These are phyloP conservation scores for Melampsora americana DNA, from an alignment of 1,284 basidiomycete species.

Conservation along the genomic window DNA sequence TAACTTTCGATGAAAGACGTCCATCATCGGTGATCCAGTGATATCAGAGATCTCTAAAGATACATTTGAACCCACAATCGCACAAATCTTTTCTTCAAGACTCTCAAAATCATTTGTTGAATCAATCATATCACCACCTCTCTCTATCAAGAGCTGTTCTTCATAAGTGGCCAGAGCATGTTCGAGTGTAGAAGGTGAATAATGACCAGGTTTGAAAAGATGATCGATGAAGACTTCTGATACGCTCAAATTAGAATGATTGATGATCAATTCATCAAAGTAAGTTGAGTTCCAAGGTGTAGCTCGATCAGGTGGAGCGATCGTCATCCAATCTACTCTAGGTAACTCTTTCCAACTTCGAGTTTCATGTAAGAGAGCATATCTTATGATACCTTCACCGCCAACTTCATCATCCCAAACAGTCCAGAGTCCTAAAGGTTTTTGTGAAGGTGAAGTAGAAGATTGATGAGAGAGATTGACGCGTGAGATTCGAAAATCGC, in stretches of 20 bases:
- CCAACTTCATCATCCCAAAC: conserved; percentile 56
- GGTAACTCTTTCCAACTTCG: conserved; percentile 42
- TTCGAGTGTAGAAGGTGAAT: conserved; percentile 73
- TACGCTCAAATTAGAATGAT: conserved; percentile 56
- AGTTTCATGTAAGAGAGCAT: conserved; percentile 40
- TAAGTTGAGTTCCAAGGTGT: conserved; percentile 66
- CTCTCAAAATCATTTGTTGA: conserved; percentile 62
- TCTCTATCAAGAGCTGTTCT: conserved; percentile 57
- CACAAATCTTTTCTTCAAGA: conserved; percentile 70
- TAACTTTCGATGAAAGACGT: conserved; percentile 60
- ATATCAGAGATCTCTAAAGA: conserved; percentile 68
- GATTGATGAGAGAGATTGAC: conserved; percentile 17
- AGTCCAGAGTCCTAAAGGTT: conserved; percentile 56
- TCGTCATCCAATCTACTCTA: conserved; percentile 49
- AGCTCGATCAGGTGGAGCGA: conserved; percentile 64
- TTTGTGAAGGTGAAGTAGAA: conserved; percentile 22
- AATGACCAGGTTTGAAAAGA: conserved; percentile 78
- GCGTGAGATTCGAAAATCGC: conserved; percentile 41
- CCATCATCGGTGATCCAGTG: conserved; percentile 73
- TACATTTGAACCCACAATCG: conserved; percentile 81
- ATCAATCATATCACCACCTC: conserved; percentile 45
- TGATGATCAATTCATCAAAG: conserved; percentile 77
- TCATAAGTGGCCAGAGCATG: conserved; percentile 78
- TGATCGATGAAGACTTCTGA: conserved; percentile 73
- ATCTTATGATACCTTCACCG: conserved; percentile 47